Evolutionary conservation across 1,139 yeast species (phyloP).

Genomic region (Yamadazyma atmosphaerica): DNA sequence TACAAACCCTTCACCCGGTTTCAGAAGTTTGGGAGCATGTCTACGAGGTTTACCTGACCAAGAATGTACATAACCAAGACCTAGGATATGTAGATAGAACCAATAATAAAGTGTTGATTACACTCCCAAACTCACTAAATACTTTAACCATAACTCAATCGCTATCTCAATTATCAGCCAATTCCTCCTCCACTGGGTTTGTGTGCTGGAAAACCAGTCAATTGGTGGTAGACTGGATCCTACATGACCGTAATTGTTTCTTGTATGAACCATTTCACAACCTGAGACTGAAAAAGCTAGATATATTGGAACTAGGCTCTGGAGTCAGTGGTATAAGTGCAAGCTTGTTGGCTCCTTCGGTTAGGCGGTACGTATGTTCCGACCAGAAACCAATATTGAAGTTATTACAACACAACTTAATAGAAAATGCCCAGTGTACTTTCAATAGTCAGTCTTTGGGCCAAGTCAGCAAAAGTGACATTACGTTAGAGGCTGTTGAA

Average conservation of each 20-base stretch:
- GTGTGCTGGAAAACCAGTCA: slow-evolving; percentile 63
- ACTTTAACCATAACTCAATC: slow-evolving; percentile 44
- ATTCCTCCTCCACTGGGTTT: slow-evolving; percentile 66
- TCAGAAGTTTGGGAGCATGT: slow-evolving; percentile 45
- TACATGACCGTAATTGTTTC: slow-evolving; percentile 25
- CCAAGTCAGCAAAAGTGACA: neutral
- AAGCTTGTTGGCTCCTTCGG: slow-evolving; percentile 39
- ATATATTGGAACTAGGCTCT: slow-evolving; percentile 62
- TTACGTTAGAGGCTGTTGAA: slow-evolving; percentile 44
- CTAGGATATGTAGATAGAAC: slow-evolving; percentile 52
- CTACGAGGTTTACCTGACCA: slow-evolving; percentile 43
- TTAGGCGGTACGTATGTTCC: slow-evolving; percentile 50
- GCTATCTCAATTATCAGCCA: slow-evolving; percentile 40
- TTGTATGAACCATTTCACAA: slow-evolving; percentile 15
- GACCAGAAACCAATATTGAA: slow-evolving; percentile 63
- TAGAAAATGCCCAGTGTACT: slow-evolving; percentile 25
- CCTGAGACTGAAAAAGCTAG: slow-evolving; percentile 11
- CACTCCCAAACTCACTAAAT: slow-evolving; percentile 28
- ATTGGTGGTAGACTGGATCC: slow-evolving; percentile 54
- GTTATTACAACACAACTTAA: slow-evolving; percentile 47
- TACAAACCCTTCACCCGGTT: no score
- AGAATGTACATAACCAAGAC: slow-evolving; percentile 33
- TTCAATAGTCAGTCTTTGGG: neutral
- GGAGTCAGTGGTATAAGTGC: slow-evolving; percentile 65
- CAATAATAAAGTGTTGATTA: slow-evolving; percentile 27